Evolutionary conservation across 768 basidiomycete genomes (phyloP).

Genomic region (Chlorophyllum brunneum): DNA sequence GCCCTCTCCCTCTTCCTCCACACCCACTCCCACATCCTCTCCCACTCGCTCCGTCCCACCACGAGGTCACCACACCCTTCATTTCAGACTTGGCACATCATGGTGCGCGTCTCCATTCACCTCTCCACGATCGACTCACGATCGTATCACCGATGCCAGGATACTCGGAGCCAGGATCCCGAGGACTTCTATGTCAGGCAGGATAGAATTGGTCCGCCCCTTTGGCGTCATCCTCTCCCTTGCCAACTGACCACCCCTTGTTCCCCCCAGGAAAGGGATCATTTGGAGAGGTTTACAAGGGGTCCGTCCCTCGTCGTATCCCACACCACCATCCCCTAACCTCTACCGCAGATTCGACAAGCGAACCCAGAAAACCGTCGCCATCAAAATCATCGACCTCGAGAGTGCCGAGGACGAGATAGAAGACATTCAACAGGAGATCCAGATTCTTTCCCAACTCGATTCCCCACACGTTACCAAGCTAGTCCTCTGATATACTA

Average conservation of each 20-base stretch:
- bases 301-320: slow-evolving; percentile 43
- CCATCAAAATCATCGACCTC: slow-evolving; percentile 99
- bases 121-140: slow-evolving; percentile 18
- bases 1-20: not conserved
- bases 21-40: not conserved
- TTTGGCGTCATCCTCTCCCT: slow-evolving; percentile 1
- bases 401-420: slow-evolving; percentile 99
- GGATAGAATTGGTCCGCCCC: slow-evolving; percentile 80
- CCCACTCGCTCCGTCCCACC: not conserved
- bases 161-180: slow-evolving; percentile 77
- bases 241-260: slow-evolving; percentile 16
- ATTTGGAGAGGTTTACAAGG: slow-evolving; percentile 99
- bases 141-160: slow-evolving; percentile 38
- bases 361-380: slow-evolving; percentile 92
- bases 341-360: slow-evolving; percentile 74
- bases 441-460: slow-evolving; percentile 94
- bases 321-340: slow-evolving; percentile 16
- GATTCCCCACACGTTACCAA: slow-evolving; percentile 97
- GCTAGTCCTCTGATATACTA: slow-evolving; percentile 40
- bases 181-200: slow-evolving; percentile 97
- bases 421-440: slow-evolving; percentile 99
- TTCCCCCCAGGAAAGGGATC: slow-evolving; percentile 82
- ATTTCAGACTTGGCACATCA: slow-evolving; percentile 15
- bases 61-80: slow-evolving; percentile 22
- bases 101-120: slow-evolving; percentile 21